Evolutionary conservation across 2,329 filamentous ascomycete genomes (phyloP), one percentile per base, ranked within the genome.

Genomic region (Cordyceps javanica): DNA sequence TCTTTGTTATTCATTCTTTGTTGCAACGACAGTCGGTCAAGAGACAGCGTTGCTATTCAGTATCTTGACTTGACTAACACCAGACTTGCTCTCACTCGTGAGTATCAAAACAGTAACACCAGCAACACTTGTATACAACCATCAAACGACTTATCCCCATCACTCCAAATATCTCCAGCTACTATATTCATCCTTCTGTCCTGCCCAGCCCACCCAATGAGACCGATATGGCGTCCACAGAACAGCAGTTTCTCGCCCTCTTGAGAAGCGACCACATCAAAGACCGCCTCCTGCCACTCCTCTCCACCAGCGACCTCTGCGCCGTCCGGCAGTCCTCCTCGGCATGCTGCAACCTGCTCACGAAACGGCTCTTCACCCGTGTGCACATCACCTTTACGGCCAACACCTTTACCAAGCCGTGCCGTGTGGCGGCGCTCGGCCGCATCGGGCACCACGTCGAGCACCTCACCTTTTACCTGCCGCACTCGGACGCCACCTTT

Each of bases 391-490:
- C 83, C 64, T 91, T 92, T 73, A 82, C 83, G 30, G 77, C 89
- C 52, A 88, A 81, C 66, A 87, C 87, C 59, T 92, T 96, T 69
- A 91, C 89, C 53, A 87, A 86, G 65, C 83, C 86, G 34, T 81
- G 83, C 61, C 82, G 88, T 52, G 78, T 94, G 63, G 83, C 88
- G 60, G 90, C 90, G 25, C 78, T 96, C 58, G 82, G 85, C 60
- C 81, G 89, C 60, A 86, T 96, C 65, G 91, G 91, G 58, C 85
- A 86, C 63, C 84, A 93, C 70, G 82, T 95, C 65, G 85, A 90
- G 72, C 87, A 87, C 59, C 78, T 96, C 55, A 89, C 82, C 58
- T 95, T 96, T 74, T 80, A 79, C 68, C 82, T 95, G 63, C 82
- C 89, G 28, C 90, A 95, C 72, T 85, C 83, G 6, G 75, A 82